Evolutionary conservation across 192 early-diverging fungal genomes (phyloP).

Genomic region (Umbelopsis ramanniana): DNA sequence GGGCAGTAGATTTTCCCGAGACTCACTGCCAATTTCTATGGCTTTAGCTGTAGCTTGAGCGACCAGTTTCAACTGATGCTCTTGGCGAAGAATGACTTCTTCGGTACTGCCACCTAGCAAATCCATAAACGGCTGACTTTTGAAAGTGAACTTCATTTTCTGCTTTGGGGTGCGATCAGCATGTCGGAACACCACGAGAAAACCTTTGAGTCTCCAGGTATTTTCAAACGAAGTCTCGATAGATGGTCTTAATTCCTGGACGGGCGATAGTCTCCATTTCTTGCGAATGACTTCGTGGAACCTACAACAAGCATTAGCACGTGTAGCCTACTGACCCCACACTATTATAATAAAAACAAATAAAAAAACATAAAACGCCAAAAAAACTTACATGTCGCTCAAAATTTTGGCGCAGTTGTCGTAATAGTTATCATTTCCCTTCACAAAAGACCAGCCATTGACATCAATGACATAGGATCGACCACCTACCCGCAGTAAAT

Average conservation of each 20-base stretch:
- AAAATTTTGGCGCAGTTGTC: conserved; percentile 81
- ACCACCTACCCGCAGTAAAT: conserved; percentile 83
- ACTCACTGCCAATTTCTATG: conserved; percentile 60
- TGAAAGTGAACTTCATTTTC: conserved; percentile 90
- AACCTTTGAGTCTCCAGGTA: conserved; percentile 93
- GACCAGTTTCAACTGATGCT: conserved; percentile 70
- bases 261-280: conserved; percentile 13
- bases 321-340: background rate
- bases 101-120: conserved; percentile 69
- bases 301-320: conserved; percentile 1
- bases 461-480: conserved; percentile 95
- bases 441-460: conserved; percentile 99
- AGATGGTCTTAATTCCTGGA: background rate
- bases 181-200: conserved; percentile 91
- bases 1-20: conserved; percentile 59
- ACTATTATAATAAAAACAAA: background rate
- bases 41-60: conserved; percentile 64
- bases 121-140: conserved; percentile 67
- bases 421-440: conserved; percentile 94
- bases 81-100: conserved; percentile 83
- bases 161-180: conserved; percentile 98
- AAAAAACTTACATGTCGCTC: conserved; percentile 67
- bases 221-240: conserved; percentile 71
- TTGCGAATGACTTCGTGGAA: conserved; percentile 21
- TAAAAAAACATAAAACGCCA: conserved; percentile 46